A percentile compares a stretch with the other conserved stretches of the same genome.
Evolutionary conservation across 2,329 filamentous ascomycete species (phyloP).

Genomic region (Alternaria incomplexa): DNA sequence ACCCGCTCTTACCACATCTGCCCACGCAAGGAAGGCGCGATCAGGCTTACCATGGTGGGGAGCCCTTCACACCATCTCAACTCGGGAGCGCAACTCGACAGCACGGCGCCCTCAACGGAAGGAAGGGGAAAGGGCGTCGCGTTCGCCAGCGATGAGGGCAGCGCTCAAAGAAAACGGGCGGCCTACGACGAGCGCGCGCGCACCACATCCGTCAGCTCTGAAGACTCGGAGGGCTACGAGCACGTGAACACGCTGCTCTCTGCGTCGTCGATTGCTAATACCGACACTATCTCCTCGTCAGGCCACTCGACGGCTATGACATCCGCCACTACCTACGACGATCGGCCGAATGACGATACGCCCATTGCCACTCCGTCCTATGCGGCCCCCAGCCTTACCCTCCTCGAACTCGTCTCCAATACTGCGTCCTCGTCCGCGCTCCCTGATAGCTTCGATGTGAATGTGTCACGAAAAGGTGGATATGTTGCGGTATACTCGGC

Average conservation of each 20-base stretch:
- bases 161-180: neutral
- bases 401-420: constrained; percentile 48
- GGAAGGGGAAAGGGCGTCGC: constrained; percentile 30
- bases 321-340: constrained; percentile 39
- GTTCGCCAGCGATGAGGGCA: constrained; percentile 27
- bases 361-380: constrained; percentile 31
- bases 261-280: constrained; percentile 37
- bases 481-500: constrained; percentile 48
- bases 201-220: constrained; percentile 28
- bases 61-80: constrained; percentile 10
- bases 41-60: constrained; percentile 31
- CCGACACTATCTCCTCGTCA: constrained; percentile 37
- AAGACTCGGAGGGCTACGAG: constrained; percentile 11
- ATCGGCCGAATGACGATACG: constrained; percentile 23
- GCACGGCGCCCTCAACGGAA: constrained; percentile 13
- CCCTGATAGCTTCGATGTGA: constrained; percentile 47
- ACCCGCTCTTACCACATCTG: constrained; percentile 4
- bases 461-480: constrained; percentile 44
- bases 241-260: constrained; percentile 36
- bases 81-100: constrained; percentile 17
- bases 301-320: constrained; percentile 45
- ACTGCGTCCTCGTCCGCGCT: constrained; percentile 48
- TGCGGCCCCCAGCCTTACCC: constrained; percentile 40
- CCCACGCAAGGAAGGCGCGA: neutral
- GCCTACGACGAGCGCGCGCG: constrained; percentile 9